phyloP scores from a whole-genome alignment of 257 asterid species.

The Penstemon eatonii region DNA sequence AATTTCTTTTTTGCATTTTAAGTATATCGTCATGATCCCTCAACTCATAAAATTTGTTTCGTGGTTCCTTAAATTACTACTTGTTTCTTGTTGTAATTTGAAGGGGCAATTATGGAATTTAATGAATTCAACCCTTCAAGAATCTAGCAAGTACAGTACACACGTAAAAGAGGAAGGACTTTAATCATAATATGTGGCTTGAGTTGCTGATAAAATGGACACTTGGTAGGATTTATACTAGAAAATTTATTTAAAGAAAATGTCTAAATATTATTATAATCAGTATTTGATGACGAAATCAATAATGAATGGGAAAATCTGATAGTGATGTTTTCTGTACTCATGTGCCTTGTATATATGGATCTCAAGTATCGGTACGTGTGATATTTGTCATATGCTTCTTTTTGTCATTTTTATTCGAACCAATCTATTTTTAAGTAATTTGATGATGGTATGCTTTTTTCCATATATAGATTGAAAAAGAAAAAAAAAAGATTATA shows the following conservation, averaged over 20 bases:
- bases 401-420: neutral
- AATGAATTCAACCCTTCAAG: neutral
- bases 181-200: neutral
- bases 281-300: neutral
- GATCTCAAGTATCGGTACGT: neutral
- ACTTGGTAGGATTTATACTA: neutral
- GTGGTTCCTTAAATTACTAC: neutral
- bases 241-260: neutral
- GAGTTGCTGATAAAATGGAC: neutral
- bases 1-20: neutral
- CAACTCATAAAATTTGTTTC: neutral
- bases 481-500: too few species aligned
- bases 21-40: neutral
- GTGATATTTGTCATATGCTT: neutral
- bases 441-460: neutral
- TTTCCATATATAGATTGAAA: too few species aligned
- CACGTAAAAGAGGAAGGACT: neutral
- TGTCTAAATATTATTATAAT: neutral
- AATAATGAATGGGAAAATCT: neutral
- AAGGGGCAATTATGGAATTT: neutral
- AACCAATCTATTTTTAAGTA: neutral
- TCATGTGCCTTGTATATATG: neutral
- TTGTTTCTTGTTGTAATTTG: neutral
- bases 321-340: slow-evolving; percentile 15
- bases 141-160: slow-evolving; percentile 15